These are phyloP conservation scores for Bjerkandera adusta DNA, from an alignment of 1,284 basidiomycete species.

Conservation along the genomic window DNA sequence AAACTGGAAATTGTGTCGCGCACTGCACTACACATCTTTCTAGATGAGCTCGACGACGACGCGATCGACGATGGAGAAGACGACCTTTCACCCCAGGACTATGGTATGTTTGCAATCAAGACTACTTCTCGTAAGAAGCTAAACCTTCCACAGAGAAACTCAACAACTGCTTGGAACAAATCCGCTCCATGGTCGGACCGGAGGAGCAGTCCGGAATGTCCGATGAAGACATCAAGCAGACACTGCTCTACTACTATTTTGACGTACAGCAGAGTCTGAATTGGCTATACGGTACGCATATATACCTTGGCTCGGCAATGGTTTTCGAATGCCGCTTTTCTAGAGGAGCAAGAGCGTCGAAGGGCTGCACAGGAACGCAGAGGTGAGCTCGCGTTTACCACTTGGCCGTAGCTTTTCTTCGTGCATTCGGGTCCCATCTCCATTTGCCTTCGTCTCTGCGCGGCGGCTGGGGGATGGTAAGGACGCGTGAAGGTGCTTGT, in stretches of 20 bases:
- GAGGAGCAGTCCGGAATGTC: conserved; percentile 65
- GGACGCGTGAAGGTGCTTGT: conserved; percentile 35
- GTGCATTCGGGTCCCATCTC: conserved; percentile 30
- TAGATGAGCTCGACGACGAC: conserved; percentile 78
- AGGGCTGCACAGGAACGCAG: conserved; percentile 65
- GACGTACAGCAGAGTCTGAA: conserved; percentile 77
- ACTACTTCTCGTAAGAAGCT: not conserved
- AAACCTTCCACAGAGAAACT: conserved; percentile 58
- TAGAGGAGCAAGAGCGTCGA: conserved; percentile 62
- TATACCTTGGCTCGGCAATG: conserved; percentile 22
- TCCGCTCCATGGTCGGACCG: conserved; percentile 67
- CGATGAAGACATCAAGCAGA: conserved; percentile 76
- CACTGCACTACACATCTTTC: not conserved
- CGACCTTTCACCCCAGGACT: conserved; percentile 67
- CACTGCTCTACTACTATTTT: conserved; percentile 89
- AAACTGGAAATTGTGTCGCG: not conserved
- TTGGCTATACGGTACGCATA: conserved; percentile 61
- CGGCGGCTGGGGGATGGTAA: conserved; percentile 19
- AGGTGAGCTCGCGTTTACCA: conserved; percentile 58
- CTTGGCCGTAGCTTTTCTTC: conserved; percentile 26
- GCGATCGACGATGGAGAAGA: conserved; percentile 70
- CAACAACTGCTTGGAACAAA: conserved; percentile 64
- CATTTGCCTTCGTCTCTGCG: conserved; percentile 18
- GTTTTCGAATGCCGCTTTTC: conserved; percentile 13
- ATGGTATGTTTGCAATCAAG: conserved; percentile 40